These are phyloP conservation scores for Tuber umbilicatum DNA, from an alignment of 495 filamentous ascomycete genomes.

Conservation along the genomic window DNA sequence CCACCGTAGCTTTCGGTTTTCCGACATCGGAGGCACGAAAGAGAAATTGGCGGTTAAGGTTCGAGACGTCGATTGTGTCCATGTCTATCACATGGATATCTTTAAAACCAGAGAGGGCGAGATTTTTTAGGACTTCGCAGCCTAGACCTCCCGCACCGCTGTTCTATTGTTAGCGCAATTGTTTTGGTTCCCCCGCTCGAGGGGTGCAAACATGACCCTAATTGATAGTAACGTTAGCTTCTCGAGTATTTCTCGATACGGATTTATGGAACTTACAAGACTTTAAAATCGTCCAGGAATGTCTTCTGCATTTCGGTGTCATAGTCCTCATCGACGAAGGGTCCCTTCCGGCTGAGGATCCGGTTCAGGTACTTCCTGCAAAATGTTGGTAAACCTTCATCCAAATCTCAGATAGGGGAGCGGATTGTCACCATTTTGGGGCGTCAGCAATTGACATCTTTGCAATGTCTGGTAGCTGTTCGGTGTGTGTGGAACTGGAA, in stretches of 20 bases:
- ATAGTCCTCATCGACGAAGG: slow-evolving; percentile 68
- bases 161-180: slow-evolving; percentile 34
- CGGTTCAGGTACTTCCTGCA: slow-evolving; percentile 72
- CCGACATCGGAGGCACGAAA: slow-evolving; percentile 91
- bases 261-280: slow-evolving; percentile 53
- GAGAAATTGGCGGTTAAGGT: slow-evolving; percentile 95
- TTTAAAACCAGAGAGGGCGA: slow-evolving; percentile 91
- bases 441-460: slow-evolving; percentile 33
- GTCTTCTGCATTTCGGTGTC: slow-evolving; percentile 56
- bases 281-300: slow-evolving; percentile 57
- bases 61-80: slow-evolving; percentile 98
- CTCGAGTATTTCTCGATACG: neutral
- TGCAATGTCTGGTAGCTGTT: neutral
- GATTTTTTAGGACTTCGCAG: slow-evolving; percentile 94
- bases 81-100: slow-evolving; percentile 99
- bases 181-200: neutral
- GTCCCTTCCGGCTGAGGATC: slow-evolving; percentile 66
- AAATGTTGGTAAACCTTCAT: slow-evolving; percentile 14
- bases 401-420: too few species aligned
- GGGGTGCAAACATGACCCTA: slow-evolving; percentile 49
- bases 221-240: slow-evolving; percentile 13
- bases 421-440: slow-evolving; percentile 26
- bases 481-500: neutral
- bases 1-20: slow-evolving; percentile 86
- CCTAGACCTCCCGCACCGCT: slow-evolving; percentile 93